Base-by-base conservation (phyloP, 2,329 filamentous ascomycete species). In the Ascochyta rabiei region DNA sequence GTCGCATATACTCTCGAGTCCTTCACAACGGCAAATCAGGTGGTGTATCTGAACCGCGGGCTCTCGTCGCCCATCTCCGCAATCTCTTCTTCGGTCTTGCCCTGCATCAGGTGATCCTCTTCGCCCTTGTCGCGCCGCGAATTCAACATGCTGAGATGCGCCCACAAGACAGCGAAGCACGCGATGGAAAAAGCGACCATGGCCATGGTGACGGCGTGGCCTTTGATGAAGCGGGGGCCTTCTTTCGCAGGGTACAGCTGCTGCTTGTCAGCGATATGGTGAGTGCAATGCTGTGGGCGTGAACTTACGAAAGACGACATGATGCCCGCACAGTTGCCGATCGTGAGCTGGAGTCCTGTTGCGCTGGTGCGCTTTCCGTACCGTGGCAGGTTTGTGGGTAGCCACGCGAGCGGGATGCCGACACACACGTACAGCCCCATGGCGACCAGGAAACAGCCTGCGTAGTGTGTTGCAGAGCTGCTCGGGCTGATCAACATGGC, bases 291-390 rank as follows among this genome's bases (percentile, higher is more conserved):
- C 4, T 16, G 24, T 21, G 13, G 12, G 6, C 12, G 15, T 8
- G 19, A 4, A 75, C 78, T 68, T 70, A 89, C 84, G 63, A 90
- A 91, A 0, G 87, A 84, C 3, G 87, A 83, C 86, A 91, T 88
- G 60, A 92, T 88, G 2, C 89, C 89, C 10, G 86, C 83, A 15
- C 81, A 79, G 60, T 92, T 92, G 2, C 88, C 89, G 47, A 87
- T 81, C 0, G 85, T 89, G 31, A 91, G 77, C 69, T 91, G 88
- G 69, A 91, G 69, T 0, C 87, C 89, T 1, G 84, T 89, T 0
- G 87, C 88, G 0, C 87, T 89, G 0, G 89, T 89, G 28, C 89
- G 80, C 72, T 92, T 93, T 9, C 89, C 89, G 61, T 91, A 93
- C 7, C 89, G 80, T 1, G 90, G 89, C 15, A 83, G 82, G 56